These are phyloP conservation scores for Lycium ferocissimum DNA, from an alignment of 257 asterid species.

Conservation along the genomic window DNA sequence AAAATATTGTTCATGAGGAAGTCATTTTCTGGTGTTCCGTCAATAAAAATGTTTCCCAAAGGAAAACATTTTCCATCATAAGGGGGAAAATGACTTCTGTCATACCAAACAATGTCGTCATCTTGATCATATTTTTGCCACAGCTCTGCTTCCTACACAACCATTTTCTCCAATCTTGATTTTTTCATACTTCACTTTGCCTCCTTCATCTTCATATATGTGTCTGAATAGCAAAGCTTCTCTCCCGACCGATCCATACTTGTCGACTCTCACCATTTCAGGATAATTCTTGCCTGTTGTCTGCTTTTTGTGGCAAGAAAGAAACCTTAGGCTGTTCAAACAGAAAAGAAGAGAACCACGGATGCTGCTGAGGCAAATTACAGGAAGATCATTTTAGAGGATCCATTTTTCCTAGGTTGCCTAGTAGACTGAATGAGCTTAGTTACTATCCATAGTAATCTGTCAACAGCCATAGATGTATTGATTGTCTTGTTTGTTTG, in stretches of 20 bases:
- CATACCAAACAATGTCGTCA: background rate
- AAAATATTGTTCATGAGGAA: background rate
- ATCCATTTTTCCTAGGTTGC: too few relatives aligned
- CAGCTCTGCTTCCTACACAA: slow-evolving; percentile 66
- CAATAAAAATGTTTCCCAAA: too few relatives aligned
- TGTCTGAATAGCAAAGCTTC: slow-evolving; percentile 77
- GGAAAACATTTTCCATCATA: background rate
- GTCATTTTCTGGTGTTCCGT: background rate
- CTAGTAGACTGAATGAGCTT: too few relatives aligned
- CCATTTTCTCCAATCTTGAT: slow-evolving; percentile 55
- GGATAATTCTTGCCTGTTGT: slow-evolving; percentile 37
- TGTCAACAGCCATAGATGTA: too few relatives aligned
- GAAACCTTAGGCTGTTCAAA: too few relatives aligned
- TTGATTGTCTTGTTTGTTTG: too few relatives aligned
- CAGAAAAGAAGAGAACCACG: too few relatives aligned
- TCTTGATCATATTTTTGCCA: slow-evolving; percentile 36
- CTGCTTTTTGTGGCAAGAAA: too few relatives aligned
- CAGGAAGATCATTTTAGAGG: too few relatives aligned
- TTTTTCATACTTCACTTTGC: slow-evolving; percentile 63
- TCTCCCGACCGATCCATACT: slow-evolving; percentile 50
- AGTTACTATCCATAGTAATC: too few relatives aligned
- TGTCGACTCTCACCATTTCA: slow-evolving; percentile 54
- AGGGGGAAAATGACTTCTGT: background rate
- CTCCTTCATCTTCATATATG: slow-evolving; percentile 71
- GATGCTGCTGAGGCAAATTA: too few relatives aligned